Conservation (phyloP, 192 early-diverging fungal species). For the Coemansia sp. region DNA sequence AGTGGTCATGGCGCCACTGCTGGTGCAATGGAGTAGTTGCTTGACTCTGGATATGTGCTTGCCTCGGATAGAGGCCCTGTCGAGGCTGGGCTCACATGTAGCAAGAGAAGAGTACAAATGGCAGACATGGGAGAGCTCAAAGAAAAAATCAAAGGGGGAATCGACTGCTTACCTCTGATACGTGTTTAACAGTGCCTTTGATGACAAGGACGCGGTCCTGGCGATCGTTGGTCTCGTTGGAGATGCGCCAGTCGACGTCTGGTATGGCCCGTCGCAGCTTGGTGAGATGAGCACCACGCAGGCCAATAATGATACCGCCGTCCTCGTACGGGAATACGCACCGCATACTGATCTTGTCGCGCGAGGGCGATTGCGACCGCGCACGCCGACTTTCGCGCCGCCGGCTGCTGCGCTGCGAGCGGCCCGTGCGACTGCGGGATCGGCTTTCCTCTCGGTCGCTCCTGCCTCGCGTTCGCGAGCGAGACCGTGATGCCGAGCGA, state of each 20-base stretch:
- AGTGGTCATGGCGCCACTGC: not conserved
- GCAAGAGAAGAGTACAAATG: not conserved
- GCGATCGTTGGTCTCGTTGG: slow-evolving; percentile 53
- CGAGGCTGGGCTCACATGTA: not conserved
- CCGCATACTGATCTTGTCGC: slow-evolving; percentile 52
- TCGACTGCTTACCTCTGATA: slow-evolving; percentile 45
- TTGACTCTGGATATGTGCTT: not conserved
- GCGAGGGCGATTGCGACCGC: slow-evolving; percentile 19
- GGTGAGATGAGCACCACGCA: slow-evolving; percentile 50
- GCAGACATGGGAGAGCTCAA: not conserved
- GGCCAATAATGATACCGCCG: slow-evolving; percentile 57
- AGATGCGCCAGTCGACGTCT: slow-evolving; percentile 54
- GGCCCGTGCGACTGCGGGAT: slow-evolving; percentile 19
- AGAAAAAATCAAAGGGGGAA: not conserved
- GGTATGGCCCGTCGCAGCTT: slow-evolving; percentile 46
- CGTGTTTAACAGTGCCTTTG: slow-evolving; percentile 34
- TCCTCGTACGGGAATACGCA: slow-evolving; percentile 57
- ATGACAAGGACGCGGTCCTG: slow-evolving; percentile 55
- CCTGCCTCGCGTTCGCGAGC: slow-evolving; percentile 23
- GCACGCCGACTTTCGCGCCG: not conserved
- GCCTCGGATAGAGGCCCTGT: not conserved
- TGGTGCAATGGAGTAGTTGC: not conserved
- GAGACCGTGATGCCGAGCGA: slow-evolving; percentile 18
- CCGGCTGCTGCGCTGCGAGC: slow-evolving; percentile 8
- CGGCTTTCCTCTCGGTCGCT: slow-evolving; percentile 16